A percentile compares a stretch with the other conserved stretches of the same genome.
phyloP scores from a whole-genome alignment of 768 basidiomycete genomes.

The Cantharellus anzutake region DNA sequence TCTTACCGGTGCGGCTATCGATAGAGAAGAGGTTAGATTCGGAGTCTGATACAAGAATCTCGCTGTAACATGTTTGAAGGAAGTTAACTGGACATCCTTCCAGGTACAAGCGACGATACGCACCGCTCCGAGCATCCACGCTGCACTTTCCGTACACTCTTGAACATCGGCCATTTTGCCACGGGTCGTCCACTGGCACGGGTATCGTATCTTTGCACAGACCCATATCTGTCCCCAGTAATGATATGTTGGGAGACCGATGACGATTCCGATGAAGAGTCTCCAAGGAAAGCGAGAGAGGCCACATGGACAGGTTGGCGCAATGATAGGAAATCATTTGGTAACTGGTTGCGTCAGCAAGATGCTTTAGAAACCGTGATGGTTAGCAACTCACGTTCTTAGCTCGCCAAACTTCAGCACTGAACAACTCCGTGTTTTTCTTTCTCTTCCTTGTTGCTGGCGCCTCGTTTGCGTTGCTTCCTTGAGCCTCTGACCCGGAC shows the following conservation, averaged over 20 bases:
- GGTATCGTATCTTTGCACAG: conserved; percentile 61
- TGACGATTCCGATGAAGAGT: conserved; percentile 15
- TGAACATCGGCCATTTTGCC: conserved; percentile 42
- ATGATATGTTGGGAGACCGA: conserved; percentile 30
- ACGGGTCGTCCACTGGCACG: conserved; percentile 48
- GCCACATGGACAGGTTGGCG: conserved; percentile 66
- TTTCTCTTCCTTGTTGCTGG: conserved; percentile 29
- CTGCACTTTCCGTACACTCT: conserved; percentile 35
- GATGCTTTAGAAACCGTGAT: not conserved
- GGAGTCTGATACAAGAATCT: conserved; percentile 49
- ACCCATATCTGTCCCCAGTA: conserved; percentile 56
- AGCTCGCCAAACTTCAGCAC: conserved; percentile 68
- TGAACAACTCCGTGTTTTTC: conserved; percentile 30
- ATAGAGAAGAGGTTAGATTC: conserved; percentile 43
- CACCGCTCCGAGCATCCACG: conserved; percentile 47
- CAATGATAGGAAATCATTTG: conserved; percentile 56
- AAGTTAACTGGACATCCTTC: conserved; percentile 2
- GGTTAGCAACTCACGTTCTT: conserved; percentile 37
- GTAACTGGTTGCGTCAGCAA: conserved; percentile 23
- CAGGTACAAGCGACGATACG: conserved; percentile 14
- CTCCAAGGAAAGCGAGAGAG: conserved; percentile 37
- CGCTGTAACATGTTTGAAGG: conserved; percentile 22
- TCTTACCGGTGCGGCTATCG: conserved; percentile 48
- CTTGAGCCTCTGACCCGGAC: conserved; percentile 9
- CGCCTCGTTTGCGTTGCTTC: conserved; percentile 8